These are phyloP conservation scores for Firmiana major DNA, from an alignment of 345 rosid genomes.

Conservation along the genomic window DNA sequence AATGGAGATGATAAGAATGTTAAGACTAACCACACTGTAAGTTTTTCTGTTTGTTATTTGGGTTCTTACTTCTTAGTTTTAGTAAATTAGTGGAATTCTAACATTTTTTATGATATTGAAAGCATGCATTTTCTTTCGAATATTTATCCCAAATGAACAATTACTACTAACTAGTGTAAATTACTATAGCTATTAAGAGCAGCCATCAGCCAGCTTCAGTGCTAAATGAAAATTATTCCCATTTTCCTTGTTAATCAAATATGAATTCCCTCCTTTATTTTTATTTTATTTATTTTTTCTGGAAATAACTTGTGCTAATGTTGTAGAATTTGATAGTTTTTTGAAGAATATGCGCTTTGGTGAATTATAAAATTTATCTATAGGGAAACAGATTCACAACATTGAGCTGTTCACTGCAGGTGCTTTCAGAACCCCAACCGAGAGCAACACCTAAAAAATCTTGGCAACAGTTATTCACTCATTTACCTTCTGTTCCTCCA, in stretches of 20 bases:
- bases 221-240: background rate
- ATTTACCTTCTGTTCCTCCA: conserved; percentile 46
- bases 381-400: conserved; percentile 15
- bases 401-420: conserved; percentile 50
- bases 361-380: background rate
- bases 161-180: background rate
- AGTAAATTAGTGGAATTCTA: background rate
- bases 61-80: conserved; percentile 10
- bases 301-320: background rate
- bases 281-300: background rate
- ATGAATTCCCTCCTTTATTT: background rate
- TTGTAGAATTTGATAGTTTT: conserved; percentile 6
- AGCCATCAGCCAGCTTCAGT: background rate
- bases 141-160: background rate
- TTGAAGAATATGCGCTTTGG: conserved; percentile 5
- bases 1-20: conserved; percentile 56
- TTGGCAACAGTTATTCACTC: conserved; percentile 93
- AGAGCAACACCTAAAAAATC: conserved; percentile 67
- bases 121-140: background rate
- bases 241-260: background rate
- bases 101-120: background rate
- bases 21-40: conserved; percentile 50
- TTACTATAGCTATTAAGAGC: background rate
- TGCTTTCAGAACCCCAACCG: conserved; percentile 48
- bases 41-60: conserved; percentile 19